These are phyloP conservation scores for Isoetes engelmannii DNA, from an alignment of 83 land plant species.

Conservation along the genomic window DNA sequence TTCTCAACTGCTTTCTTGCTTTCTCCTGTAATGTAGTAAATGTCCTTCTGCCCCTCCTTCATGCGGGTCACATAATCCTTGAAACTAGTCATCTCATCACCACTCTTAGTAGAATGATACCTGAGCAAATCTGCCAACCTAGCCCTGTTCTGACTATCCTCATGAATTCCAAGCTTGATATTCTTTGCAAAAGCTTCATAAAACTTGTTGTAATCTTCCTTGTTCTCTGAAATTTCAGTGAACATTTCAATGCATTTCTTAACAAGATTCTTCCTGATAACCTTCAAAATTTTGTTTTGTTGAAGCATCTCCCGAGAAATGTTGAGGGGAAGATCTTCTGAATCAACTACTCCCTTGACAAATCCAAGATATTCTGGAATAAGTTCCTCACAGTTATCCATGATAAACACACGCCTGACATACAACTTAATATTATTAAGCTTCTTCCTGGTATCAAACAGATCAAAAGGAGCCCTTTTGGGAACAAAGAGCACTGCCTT, in stretches of 20 bases:
- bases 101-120: conserved; percentile 64
- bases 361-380: conserved; percentile 27
- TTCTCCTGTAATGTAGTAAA: conserved; percentile 72
- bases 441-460: conserved; percentile 29
- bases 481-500: conserved; percentile 27
- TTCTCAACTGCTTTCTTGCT: conserved; percentile 79
- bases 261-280: conserved; percentile 24
- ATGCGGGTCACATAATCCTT: conserved; percentile 70
- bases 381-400: conserved; percentile 32
- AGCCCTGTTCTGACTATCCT: conserved; percentile 25
- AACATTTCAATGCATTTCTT: conserved; percentile 30
- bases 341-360: conserved; percentile 30
- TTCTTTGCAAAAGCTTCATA: conserved; percentile 27
- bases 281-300: conserved; percentile 30
- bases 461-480: conserved; percentile 30
- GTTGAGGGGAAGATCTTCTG: conserved; percentile 27
- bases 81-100: conserved; percentile 63
- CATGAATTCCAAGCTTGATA: conserved; percentile 33
- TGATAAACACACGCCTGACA: conserved; percentile 31
- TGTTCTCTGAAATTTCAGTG: conserved; percentile 24
- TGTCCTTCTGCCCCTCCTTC: conserved; percentile 73
- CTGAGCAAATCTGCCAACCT: conserved; percentile 50
- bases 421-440: conserved; percentile 29
- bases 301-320: conserved; percentile 30
- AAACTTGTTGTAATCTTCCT: conserved; percentile 29